These are phyloP conservation scores for Dictyostelium firmibasis DNA, from an alignment of 78 protist species.

Conservation along the genomic window DNA sequence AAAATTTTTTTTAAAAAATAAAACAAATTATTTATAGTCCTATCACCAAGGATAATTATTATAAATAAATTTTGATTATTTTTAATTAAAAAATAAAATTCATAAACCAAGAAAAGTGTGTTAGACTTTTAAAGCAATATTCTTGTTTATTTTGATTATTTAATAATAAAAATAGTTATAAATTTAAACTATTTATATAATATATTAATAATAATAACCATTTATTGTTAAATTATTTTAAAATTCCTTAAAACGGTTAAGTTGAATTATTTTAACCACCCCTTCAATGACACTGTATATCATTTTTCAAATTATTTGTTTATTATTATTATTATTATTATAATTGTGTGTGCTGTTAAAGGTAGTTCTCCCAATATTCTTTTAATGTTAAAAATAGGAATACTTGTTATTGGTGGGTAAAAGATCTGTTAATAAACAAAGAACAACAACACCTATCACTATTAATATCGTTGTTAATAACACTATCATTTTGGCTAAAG, in stretches of 20 bases:
- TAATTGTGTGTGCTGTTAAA: not conserved
- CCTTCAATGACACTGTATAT: not conserved
- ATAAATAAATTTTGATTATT: not conserved
- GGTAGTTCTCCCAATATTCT: not conserved
- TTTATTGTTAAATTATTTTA: not conserved
- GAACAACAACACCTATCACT: not conserved
- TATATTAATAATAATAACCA: not conserved
- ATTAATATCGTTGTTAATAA: not conserved
- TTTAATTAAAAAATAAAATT: not conserved
- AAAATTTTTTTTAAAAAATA: too few species aligned
- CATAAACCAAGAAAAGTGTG: not conserved
- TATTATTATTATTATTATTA: too few species aligned
- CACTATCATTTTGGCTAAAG: not conserved
- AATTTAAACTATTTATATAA: too few species aligned
- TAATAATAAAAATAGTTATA: not conserved
- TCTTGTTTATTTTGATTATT: not conserved
- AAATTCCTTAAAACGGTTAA: not conserved
- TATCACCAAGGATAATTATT: not conserved
- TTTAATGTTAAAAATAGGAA: not conserved
- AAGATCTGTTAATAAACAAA: not conserved
- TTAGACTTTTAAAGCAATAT: not conserved
- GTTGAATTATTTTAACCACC: not conserved
- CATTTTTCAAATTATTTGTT: not conserved
- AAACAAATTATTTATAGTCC: not conserved
- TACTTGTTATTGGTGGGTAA: not conserved